Conservation (phyloP, 2,329 filamentous ascomycete genomes). For the Penicillium sp. region DNA sequence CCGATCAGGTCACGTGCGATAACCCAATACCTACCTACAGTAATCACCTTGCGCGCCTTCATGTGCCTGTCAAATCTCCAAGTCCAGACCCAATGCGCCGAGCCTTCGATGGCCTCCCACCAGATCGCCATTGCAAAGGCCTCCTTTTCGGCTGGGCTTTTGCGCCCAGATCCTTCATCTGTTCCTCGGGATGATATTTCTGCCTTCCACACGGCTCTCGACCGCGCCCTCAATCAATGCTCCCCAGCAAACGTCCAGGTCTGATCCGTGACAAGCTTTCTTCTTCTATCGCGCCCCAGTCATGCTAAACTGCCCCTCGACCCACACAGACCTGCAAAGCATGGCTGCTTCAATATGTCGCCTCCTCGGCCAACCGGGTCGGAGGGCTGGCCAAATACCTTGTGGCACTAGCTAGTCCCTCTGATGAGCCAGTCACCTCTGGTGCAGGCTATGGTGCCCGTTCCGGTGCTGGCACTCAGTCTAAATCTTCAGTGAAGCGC, state of each 20-base stretch:
- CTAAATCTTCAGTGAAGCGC: constrained; percentile 60
- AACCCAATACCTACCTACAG: background rate
- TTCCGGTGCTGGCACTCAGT: constrained; percentile 16
- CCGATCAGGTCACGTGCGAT: background rate
- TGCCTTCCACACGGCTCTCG: constrained; percentile 66
- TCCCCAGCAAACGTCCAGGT: constrained; percentile 84
- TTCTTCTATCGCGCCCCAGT: constrained; percentile 22
- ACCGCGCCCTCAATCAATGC: constrained; percentile 68
- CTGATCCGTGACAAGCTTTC: constrained; percentile 54
- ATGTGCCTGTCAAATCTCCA: background rate
- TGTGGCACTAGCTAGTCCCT: constrained; percentile 65
- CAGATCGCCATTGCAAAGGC: constrained; percentile 77
- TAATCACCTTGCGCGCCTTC: background rate
- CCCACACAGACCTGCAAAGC: constrained; percentile 74
- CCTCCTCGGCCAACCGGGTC: constrained; percentile 66
- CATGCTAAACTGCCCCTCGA: constrained; percentile 36
- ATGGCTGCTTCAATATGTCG: constrained; percentile 76
- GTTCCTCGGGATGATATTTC: constrained; percentile 70
- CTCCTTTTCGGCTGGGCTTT: constrained; percentile 70
- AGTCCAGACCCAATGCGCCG: background rate
- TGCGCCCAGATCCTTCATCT: constrained; percentile 72
- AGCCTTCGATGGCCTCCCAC: constrained; percentile 62
- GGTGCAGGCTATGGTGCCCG: constrained; percentile 15
- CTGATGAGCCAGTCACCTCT: constrained; percentile 34
- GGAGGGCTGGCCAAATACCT: constrained; percentile 74